Conservation (phyloP, 2,329 filamentous ascomycete genomes). For the Colletotrichum tanaceti region DNA sequence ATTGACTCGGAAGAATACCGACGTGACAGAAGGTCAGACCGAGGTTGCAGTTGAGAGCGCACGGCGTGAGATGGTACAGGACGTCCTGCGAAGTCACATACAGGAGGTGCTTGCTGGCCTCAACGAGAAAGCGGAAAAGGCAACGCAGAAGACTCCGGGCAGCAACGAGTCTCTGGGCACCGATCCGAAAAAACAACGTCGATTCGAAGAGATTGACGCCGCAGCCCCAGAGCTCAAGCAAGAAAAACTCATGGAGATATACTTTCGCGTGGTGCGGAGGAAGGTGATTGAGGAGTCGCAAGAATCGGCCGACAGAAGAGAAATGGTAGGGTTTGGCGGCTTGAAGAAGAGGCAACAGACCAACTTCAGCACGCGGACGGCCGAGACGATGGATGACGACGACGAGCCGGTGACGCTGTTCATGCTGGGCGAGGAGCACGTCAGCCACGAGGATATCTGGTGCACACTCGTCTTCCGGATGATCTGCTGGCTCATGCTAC, state of each 20-base stretch:
- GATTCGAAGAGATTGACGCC: constrained; percentile 60
- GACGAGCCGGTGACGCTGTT: constrained; percentile 6
- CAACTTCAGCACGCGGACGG: constrained; percentile 8
- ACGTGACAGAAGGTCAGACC: background rate
- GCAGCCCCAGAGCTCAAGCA: constrained; percentile 62
- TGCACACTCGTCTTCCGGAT: constrained; percentile 66
- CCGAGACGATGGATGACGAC: constrained; percentile 23
- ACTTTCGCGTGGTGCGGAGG: constrained; percentile 59
- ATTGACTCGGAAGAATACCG: constrained; percentile 14
- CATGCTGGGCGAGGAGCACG: background rate
- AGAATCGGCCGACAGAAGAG: constrained; percentile 45
- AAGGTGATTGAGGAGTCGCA: constrained; percentile 53
- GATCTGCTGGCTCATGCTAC: constrained; percentile 68
- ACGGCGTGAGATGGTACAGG: constrained; percentile 54
- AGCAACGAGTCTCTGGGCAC: constrained; percentile 25
- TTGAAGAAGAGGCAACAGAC: constrained; percentile 16
- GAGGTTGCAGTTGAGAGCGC: background rate
- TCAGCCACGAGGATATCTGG: constrained; percentile 60
- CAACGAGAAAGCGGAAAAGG: constrained; percentile 48
- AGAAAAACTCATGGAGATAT: constrained; percentile 62
- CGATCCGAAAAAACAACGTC: constrained; percentile 29
- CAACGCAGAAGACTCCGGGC: background rate
- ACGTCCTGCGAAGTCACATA: constrained; percentile 62
- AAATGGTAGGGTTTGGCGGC: constrained; percentile 7
- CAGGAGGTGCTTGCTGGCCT: constrained; percentile 61